A percentile compares a stretch with the other conserved stretches of the same genome.
phyloP scores from a whole-genome alignment of 2,329 filamentous ascomycete species.

The Cladorrhinum sp. region DNA sequence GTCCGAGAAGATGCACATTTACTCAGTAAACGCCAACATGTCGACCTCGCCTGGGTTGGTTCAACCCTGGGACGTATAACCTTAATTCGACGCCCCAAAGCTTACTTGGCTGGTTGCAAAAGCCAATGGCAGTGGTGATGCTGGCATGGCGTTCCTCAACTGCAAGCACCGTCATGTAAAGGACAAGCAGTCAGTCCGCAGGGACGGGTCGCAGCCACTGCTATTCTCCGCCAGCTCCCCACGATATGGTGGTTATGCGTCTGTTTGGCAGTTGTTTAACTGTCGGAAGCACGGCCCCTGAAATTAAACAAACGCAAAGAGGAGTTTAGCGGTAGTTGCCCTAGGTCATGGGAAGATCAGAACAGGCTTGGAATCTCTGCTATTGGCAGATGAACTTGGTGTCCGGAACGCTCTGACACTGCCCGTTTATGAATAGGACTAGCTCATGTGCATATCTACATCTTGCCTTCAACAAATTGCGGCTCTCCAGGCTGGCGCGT shows the following conservation, averaged over 20 bases:
- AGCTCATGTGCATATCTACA: no score
- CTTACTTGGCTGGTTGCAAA: not conserved
- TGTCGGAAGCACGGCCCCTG: not conserved
- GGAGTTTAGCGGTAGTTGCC: not conserved
- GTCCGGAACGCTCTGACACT: no score
- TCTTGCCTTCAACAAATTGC: no score
- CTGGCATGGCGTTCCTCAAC: not conserved
- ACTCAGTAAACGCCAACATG: not conserved
- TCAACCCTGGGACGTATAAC: not conserved
- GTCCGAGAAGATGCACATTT: not conserved
- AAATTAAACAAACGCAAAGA: not conserved
- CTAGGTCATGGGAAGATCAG: not conserved
- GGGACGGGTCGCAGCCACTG: not conserved
- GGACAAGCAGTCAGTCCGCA: not conserved
- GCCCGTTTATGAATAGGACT: no score
- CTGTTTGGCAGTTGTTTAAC: not conserved
- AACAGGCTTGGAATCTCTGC: not conserved
- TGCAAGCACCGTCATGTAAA: not conserved
- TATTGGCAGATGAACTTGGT: not conserved
- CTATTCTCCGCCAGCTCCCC: not conserved
- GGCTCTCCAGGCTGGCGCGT: no score
- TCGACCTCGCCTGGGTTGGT: not conserved
- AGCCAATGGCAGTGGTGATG: not conserved
- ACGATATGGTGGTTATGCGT: not conserved
- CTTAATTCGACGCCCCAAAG: not conserved